A percentile compares a stretch with the other conserved stretches of the same genome.
phyloP scores from a whole-genome alignment of 2,329 filamentous ascomycete genomes.

The Trichophyton simii region DNA sequence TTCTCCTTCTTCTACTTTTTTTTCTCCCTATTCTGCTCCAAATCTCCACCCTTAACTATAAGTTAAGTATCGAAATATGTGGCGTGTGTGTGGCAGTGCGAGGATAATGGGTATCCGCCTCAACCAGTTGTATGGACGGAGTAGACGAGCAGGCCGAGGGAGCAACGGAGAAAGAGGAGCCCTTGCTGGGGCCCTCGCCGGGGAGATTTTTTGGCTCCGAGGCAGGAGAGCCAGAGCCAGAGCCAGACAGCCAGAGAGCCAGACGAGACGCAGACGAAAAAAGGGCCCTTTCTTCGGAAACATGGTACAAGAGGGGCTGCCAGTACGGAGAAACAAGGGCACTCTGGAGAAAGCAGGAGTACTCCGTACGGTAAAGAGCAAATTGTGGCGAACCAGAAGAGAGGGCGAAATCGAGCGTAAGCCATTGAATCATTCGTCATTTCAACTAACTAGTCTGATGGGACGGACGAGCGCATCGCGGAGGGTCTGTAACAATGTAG shows the following conservation, averaged over 20 bases:
- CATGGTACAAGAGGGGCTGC: background rate
- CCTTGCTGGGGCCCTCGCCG: background rate
- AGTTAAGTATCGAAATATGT: background rate
- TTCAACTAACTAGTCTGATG: background rate
- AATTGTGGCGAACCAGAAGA: background rate
- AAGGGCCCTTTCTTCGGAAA: too few relatives aligned
- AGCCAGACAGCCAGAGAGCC: background rate
- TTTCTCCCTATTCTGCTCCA: background rate
- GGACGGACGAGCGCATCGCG: background rate
- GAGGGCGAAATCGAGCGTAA: background rate
- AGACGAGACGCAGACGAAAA: background rate
- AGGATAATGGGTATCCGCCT: too few relatives aligned
- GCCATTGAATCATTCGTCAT: background rate
- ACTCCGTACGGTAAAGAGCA: background rate
- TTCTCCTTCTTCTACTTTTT: too few relatives aligned
- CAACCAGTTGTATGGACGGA: background rate
- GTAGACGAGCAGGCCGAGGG: background rate
- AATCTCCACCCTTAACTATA: background rate
- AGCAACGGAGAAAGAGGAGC: background rate
- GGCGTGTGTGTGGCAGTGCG: constrained; percentile 2
- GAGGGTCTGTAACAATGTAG: background rate
- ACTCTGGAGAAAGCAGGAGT: background rate
- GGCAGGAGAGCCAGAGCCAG: background rate
- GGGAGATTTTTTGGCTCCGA: background rate
- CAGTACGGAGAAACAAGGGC: background rate